Conservation (phyloP, 2,329 filamentous ascomycete species). For the Periconia sp. region DNA sequence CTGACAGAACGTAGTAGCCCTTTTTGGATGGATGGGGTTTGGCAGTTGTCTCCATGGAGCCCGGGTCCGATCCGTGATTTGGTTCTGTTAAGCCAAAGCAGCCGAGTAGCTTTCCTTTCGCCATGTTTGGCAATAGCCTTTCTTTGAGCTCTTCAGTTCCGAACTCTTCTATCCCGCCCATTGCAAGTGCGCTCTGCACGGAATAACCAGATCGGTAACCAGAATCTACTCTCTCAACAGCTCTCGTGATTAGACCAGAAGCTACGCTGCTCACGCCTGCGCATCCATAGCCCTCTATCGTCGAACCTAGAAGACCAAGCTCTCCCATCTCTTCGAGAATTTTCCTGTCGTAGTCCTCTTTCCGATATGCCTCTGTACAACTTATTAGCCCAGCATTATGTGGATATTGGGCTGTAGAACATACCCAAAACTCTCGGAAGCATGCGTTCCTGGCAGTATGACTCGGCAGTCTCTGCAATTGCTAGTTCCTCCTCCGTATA, state of each 20-base stretch:
- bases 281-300: slow-evolving; percentile 85
- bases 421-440: slow-evolving; percentile 83
- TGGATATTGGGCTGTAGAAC: slow-evolving; percentile 8
- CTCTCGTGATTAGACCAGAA: slow-evolving; percentile 86
- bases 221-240: slow-evolving; percentile 88
- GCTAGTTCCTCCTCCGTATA: slow-evolving; percentile 90
- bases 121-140: slow-evolving; percentile 78
- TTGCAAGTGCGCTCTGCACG: slow-evolving; percentile 89
- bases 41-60: slow-evolving; percentile 88
- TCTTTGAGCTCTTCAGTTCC: slow-evolving; percentile 88
- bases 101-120: slow-evolving; percentile 80
- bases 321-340: slow-evolving; percentile 94
- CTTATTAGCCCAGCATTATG: too few relatives aligned
- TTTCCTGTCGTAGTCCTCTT: slow-evolving; percentile 83
- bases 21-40: slow-evolving; percentile 83
- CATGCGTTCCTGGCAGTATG: slow-evolving; percentile 91
- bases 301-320: slow-evolving; percentile 84
- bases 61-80: slow-evolving; percentile 90
- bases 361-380: slow-evolving; percentile 79
- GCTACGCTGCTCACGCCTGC: slow-evolving; percentile 88
- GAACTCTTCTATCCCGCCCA: slow-evolving; percentile 90
- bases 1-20: slow-evolving; percentile 79
- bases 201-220: slow-evolving; percentile 94
- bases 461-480: slow-evolving; percentile 87
- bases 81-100: slow-evolving; percentile 92